Percentiles rank a stretch among this genome's conserved stretches.
phyloP scores from a whole-genome alignment of 1,284 basidiomycete species.

The Ceratobasidium sp. region DNA sequence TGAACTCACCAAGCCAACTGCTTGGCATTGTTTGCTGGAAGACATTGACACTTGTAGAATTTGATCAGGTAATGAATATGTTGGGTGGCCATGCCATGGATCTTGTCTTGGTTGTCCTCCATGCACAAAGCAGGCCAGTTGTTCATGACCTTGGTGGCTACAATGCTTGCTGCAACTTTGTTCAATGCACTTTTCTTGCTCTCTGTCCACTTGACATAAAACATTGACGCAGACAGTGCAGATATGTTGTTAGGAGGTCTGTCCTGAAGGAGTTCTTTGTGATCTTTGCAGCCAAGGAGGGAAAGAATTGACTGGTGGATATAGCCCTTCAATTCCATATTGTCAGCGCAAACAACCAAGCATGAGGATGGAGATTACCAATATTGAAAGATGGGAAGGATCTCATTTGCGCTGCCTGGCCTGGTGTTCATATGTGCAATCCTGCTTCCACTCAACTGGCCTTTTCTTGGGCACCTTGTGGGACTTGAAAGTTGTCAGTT shows the following conservation, averaged over 20 bases:
- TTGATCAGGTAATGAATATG: neutral
- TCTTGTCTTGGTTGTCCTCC: neutral
- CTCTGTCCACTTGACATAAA: slow-evolving; percentile 4
- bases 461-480: neutral
- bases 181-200: neutral
- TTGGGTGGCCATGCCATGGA: neutral
- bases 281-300: neutral
- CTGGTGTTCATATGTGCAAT: neutral
- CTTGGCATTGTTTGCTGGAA: neutral
- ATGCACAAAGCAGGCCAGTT: neutral
- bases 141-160: neutral
- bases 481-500: no score
- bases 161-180: neutral
- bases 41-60: neutral
- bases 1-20: neutral
- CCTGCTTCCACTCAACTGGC: neutral
- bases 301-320: neutral
- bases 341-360: neutral
- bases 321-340: neutral
- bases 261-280: neutral
- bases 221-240: neutral
- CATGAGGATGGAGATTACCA: neutral
- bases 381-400: neutral
- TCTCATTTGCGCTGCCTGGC: neutral
- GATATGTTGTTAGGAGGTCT: neutral